Conservation (phyloP, 2,329 filamentous ascomycete species). For the Fusarium nelsonii region DNA sequence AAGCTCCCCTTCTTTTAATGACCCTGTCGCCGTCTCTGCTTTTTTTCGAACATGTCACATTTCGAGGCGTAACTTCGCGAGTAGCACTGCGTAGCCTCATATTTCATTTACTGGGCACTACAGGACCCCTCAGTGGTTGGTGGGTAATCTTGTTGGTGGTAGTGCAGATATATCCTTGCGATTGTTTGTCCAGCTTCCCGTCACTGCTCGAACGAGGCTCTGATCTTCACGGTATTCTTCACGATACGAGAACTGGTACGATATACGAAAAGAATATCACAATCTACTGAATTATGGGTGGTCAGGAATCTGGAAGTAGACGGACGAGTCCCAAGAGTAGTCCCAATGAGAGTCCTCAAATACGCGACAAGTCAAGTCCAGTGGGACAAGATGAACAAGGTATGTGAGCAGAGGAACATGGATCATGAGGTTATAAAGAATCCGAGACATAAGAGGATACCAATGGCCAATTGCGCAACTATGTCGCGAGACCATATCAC, state of each 20-base stretch:
- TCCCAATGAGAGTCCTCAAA: slow-evolving; percentile 15
- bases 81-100: not conserved
- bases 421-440: not conserved
- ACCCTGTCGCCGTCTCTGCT: slow-evolving; percentile 12
- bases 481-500: not conserved
- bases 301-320: slow-evolving; percentile 7
- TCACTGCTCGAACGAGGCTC: not conserved
- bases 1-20: not conserved
- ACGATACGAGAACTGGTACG: not conserved
- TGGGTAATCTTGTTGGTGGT: not conserved
- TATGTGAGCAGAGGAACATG: not conserved
- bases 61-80: not conserved
- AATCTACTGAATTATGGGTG: slow-evolving; percentile 12
- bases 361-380: not conserved
- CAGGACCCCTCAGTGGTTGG: not conserved
- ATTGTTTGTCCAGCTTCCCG: not conserved
- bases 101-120: not conserved
- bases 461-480: not conserved
- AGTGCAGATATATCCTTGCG: slow-evolving; percentile 1
- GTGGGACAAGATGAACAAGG: slow-evolving; percentile 24
- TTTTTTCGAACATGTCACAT: slow-evolving; percentile 31
- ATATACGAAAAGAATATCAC: not conserved
- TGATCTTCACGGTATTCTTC: not conserved
- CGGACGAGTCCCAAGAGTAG: slow-evolving; percentile 14
- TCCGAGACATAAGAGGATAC: not conserved